A percentile compares a stretch with the other conserved stretches of the same genome.
These are phyloP conservation scores for Globisporangium rhizosaccharum DNA, from an alignment of 352 stramenopile genomes.

Conservation along the genomic window DNA sequence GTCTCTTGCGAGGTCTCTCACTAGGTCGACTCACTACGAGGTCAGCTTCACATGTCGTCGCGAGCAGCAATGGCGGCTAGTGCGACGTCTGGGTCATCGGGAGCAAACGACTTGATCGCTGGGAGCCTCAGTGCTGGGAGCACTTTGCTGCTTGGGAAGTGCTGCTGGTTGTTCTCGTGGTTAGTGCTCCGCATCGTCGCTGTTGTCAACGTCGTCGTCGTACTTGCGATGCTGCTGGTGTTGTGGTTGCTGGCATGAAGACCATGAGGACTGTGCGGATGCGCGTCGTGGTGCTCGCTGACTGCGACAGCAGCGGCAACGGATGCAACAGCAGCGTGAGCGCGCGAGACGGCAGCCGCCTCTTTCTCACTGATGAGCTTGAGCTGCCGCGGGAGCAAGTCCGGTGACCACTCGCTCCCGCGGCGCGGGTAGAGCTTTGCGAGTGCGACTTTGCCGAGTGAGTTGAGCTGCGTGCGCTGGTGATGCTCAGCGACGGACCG, in stretches of 20 bases:
- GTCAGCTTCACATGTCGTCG: background rate
- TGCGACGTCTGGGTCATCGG: background rate
- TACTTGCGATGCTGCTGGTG: background rate
- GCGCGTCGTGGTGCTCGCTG: background rate
- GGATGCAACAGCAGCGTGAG: background rate
- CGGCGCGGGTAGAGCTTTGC: conserved; percentile 55
- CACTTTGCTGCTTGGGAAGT: background rate
- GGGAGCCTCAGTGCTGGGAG: background rate
- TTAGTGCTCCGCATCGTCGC: background rate
- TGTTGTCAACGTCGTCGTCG: background rate
- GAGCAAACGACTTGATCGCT: conserved; percentile 2
- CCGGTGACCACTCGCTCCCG: conserved; percentile 68
- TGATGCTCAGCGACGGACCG: conserved; percentile 55
- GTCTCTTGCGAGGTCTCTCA: too few species aligned
- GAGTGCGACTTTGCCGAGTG: conserved; percentile 56
- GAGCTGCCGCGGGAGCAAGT: conserved; percentile 57
- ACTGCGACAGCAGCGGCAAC: background rate
- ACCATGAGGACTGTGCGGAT: too few species aligned
- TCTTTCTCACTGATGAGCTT: conserved; percentile 41
- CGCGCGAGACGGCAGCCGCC: background rate
- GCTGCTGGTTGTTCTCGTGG: background rate
- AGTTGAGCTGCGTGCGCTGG: conserved; percentile 42
- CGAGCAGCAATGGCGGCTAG: background rate
- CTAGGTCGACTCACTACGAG: background rate
- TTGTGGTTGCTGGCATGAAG: background rate